A percentile compares a stretch with the other conserved stretches of the same genome.
Conservation (phyloP, 1,284 basidiomycete species). For the Austroboletus sp. region DNA sequence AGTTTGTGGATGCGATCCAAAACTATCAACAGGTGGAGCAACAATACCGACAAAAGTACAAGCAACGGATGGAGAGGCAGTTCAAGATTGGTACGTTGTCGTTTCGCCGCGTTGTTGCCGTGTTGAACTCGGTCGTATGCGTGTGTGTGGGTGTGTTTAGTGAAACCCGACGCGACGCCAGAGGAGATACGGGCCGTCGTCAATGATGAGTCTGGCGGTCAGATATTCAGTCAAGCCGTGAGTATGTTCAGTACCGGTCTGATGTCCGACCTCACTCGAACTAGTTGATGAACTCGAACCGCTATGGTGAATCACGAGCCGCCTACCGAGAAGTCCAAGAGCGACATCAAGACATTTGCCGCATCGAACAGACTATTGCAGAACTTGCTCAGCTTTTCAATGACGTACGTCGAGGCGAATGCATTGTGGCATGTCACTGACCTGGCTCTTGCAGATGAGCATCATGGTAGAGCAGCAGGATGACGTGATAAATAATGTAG, state of each 20-base stretch:
- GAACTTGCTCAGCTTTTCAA: slow-evolving; percentile 95
- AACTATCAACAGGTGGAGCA: slow-evolving; percentile 88
- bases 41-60: slow-evolving; percentile 87
- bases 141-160: slow-evolving; percentile 34
- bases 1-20: slow-evolving; percentile 82
- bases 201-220: slow-evolving; percentile 75
- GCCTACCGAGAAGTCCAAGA: slow-evolving; percentile 95
- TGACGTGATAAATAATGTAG: slow-evolving; percentile 75
- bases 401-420: slow-evolving; percentile 51
- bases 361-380: slow-evolving; percentile 86
- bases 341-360: slow-evolving; percentile 91
- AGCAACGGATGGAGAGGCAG: slow-evolving; percentile 91
- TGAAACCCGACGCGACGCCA: slow-evolving; percentile 91
- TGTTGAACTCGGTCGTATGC: neutral
- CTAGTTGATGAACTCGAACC: slow-evolving; percentile 84
- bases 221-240: slow-evolving; percentile 94
- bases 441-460: slow-evolving; percentile 54
- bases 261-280: neutral
- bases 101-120: no score
- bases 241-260: slow-evolving; percentile 25
- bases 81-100: slow-evolving; percentile 76
- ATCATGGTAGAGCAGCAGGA: slow-evolving; percentile 91
- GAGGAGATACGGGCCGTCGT: slow-evolving; percentile 86
- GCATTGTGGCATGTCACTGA: slow-evolving; percentile 1
- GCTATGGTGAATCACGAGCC: slow-evolving; percentile 83